phyloP scores from a whole-genome alignment of 352 stramenopile genomes.

The Phytopythium oedochilum region DNA sequence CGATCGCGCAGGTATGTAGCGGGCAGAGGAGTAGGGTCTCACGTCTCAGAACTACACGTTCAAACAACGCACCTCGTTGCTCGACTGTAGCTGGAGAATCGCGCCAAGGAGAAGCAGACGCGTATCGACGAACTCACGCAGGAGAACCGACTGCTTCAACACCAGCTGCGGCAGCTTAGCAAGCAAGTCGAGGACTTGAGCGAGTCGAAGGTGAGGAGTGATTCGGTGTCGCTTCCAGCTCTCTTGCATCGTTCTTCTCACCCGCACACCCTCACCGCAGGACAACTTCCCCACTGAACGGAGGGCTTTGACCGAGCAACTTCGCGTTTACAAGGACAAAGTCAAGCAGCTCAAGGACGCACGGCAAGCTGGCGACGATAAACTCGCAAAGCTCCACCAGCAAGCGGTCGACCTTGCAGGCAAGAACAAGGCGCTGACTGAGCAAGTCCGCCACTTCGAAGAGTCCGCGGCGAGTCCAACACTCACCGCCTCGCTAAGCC shows the following conservation, averaged over 20 bases:
- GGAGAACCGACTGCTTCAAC: slow-evolving; percentile 54
- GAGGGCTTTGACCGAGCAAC: slow-evolving; percentile 46
- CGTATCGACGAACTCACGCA: slow-evolving; percentile 49
- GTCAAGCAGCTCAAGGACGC: slow-evolving; percentile 56
- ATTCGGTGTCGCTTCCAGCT: no score
- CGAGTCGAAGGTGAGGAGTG: slow-evolving; percentile 32
- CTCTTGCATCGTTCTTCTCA: no score
- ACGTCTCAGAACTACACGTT: no score
- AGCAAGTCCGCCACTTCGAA: slow-evolving; percentile 43
- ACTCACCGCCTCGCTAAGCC: slow-evolving; percentile 1
- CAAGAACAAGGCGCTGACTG: slow-evolving; percentile 53
- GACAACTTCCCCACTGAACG: slow-evolving; percentile 47
- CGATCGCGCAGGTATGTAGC: slow-evolving; percentile 42
- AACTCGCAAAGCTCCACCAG: slow-evolving; percentile 37
- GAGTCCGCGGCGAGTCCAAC: slow-evolving; percentile 10
- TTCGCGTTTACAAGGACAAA: slow-evolving; percentile 58
- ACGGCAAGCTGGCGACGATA: slow-evolving; percentile 42
- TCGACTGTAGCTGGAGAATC: slow-evolving; percentile 49
- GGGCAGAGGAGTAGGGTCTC: no score
- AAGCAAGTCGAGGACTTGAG: slow-evolving; percentile 65
- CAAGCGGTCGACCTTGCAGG: slow-evolving; percentile 44
- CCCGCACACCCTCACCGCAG: slow-evolving; percentile 9
- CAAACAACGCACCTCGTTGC: no score
- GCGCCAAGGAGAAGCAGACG: slow-evolving; percentile 54
- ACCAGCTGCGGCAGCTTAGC: slow-evolving; percentile 41